Percentiles rank a stretch among this genome's conserved stretches.
Conservation (phyloP, 495 filamentous ascomycete genomes). For the Bathelium albidoporum region DNA sequence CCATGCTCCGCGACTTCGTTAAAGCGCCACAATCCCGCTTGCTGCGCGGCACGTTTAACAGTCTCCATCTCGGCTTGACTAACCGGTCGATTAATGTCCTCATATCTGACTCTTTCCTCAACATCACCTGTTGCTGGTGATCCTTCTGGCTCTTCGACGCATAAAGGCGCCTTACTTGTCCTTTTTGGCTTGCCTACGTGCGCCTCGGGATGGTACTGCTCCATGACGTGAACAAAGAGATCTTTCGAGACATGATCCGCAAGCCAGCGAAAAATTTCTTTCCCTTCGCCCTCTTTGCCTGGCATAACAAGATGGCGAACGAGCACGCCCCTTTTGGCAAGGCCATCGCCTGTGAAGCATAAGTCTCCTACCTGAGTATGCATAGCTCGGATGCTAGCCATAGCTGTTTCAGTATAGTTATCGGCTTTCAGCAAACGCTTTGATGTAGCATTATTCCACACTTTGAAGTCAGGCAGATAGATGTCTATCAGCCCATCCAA, state of each 20-base stretch:
- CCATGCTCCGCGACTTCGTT: constrained; percentile 58
- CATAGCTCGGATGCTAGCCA: constrained; percentile 65
- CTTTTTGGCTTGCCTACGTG: constrained; percentile 60
- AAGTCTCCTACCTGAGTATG: constrained; percentile 66
- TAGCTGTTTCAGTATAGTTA: constrained; percentile 54
- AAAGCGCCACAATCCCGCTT: constrained; percentile 65
- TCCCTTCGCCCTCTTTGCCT: constrained; percentile 54
- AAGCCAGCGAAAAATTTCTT: constrained; percentile 59
- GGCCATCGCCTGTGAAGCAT: constrained; percentile 63
- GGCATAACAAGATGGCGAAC: constrained; percentile 73
- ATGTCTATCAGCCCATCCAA: constrained; percentile 69
- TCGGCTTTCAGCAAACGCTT: constrained; percentile 62
- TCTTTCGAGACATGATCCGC: constrained; percentile 56
- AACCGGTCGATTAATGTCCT: constrained; percentile 64
- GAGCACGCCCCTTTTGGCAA: constrained; percentile 62
- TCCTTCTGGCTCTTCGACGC: constrained; percentile 20
- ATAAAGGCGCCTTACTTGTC: constrained; percentile 15
- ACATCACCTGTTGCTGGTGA: constrained; percentile 11
- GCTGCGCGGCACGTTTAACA: constrained; percentile 52
- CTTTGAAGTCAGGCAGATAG: constrained; percentile 71
- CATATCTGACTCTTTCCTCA: constrained; percentile 50
- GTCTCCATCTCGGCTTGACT: constrained; percentile 48
- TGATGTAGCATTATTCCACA: constrained; percentile 54
- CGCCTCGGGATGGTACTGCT: constrained; percentile 67
- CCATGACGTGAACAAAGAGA: constrained; percentile 48